Percentiles rank a stretch among this genome's conserved stretches.
Conservation (phyloP, 371 early-diverging fungal species). For the Entomophthora muscae region DNA sequence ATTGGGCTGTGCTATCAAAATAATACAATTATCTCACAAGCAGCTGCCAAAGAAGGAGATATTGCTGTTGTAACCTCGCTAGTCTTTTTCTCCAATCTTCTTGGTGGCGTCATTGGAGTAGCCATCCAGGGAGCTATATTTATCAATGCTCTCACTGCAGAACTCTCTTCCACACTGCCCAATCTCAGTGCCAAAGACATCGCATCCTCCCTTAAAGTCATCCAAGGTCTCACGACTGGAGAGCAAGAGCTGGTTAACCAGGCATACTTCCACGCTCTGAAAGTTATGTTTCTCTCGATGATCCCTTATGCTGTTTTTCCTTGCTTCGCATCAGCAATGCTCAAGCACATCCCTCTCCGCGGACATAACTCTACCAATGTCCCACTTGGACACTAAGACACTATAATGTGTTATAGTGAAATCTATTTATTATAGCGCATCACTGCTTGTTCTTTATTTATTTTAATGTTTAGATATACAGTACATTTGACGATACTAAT, state of each 20-base stretch:
- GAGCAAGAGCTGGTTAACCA: not conserved
- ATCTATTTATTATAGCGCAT: too few relatives aligned
- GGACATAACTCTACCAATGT: not conserved
- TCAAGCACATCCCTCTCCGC: constrained; percentile 1
- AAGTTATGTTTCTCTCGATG: not conserved
- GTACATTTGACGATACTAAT: too few relatives aligned
- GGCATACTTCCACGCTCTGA: not conserved
- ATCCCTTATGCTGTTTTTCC: constrained; percentile 2
- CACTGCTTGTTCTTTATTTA: too few relatives aligned
- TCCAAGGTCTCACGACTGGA: not conserved
- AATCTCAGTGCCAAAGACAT: not conserved
- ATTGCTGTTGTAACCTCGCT: constrained; percentile 28
- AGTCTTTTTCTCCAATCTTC: constrained; percentile 21
- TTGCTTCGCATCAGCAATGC: not conserved
- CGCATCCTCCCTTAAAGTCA: not conserved
- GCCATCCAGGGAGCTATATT: constrained; percentile 28
- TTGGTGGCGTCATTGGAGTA: constrained; percentile 33
- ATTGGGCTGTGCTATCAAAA: constrained; percentile 19
- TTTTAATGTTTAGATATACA: too few relatives aligned
- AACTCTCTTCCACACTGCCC: not conserved
- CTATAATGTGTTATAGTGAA: too few relatives aligned
- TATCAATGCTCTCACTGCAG: constrained; percentile 17
- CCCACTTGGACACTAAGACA: not conserved
- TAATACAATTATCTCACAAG: constrained; percentile 27
- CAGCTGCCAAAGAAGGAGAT: constrained; percentile 18